A percentile compares a stretch with the other conserved stretches of the same genome.
phyloP scores from a whole-genome alignment of 257 asterid genomes.

The Solanum habrochaites region DNA sequence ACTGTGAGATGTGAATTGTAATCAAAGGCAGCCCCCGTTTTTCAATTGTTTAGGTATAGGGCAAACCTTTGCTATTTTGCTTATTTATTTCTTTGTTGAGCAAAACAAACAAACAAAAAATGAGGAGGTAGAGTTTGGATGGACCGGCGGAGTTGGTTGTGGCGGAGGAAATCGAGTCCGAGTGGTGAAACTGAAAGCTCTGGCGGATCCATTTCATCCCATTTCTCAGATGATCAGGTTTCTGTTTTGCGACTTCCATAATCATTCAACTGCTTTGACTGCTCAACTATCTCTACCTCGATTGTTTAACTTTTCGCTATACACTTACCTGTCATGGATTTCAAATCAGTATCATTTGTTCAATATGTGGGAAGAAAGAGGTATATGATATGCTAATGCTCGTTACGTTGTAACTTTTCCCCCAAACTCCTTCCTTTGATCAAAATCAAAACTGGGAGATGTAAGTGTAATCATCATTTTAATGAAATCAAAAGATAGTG shows the following conservation, averaged over 20 bases:
- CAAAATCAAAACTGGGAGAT: background rate
- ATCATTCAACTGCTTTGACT: background rate
- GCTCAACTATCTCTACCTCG: background rate
- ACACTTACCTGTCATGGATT: background rate
- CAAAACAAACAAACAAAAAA: too few species aligned
- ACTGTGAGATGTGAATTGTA: background rate
- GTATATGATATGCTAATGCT: background rate
- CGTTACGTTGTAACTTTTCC: background rate
- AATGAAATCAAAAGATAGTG: background rate
- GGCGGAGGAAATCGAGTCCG: constrained; percentile 80
- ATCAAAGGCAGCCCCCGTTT: background rate
- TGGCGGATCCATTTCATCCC: constrained; percentile 59
- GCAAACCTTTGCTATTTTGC: background rate
- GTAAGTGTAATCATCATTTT: background rate
- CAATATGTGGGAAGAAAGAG: background rate
- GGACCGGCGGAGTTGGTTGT: constrained; percentile 90
- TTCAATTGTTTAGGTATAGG: background rate
- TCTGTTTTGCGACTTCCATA: background rate
- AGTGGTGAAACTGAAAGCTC: constrained; percentile 87
- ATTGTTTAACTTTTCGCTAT: background rate
- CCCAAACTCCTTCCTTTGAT: background rate
- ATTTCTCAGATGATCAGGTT: constrained; percentile 92
- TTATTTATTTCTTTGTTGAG: background rate
- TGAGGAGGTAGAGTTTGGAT: constrained; percentile 18
- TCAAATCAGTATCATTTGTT: background rate